Conservation (phyloP, 768 basidiomycete genomes). For the Termitomyces sp. region DNA sequence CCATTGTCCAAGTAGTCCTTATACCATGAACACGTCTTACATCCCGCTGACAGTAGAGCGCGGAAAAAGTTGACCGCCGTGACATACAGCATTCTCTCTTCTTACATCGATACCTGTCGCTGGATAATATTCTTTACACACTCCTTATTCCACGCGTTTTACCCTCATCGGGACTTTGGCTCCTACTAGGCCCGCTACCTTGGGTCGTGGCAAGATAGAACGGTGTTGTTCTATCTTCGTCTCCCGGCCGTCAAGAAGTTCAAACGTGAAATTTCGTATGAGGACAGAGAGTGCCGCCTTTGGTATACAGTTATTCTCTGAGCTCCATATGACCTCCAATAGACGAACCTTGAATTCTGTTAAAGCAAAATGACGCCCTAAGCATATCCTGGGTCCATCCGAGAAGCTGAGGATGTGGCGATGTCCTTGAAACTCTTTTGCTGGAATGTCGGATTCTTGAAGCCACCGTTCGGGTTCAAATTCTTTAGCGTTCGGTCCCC, state of each 20-base stretch:
- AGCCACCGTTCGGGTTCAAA: conserved; percentile 71
- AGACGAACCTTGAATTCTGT: conserved; percentile 37
- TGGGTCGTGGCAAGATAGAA: conserved; percentile 35
- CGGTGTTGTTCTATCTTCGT: conserved; percentile 34
- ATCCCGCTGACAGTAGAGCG: no score
- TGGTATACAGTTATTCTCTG: not conserved
- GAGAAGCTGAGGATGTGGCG: conserved; percentile 49
- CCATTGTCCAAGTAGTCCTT: no score
- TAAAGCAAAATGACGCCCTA: conserved; percentile 47
- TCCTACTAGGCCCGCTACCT: conserved; percentile 30
- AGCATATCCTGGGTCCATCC: conserved; percentile 48
- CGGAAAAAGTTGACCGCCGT: no score
- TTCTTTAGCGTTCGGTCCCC: conserved; percentile 57
- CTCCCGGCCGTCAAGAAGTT: conserved; percentile 34
- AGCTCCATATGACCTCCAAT: not conserved
- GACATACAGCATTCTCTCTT: not conserved
- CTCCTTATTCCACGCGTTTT: conserved; percentile 21
- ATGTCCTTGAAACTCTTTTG: conserved; percentile 44
- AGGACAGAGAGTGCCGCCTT: conserved; percentile 43
- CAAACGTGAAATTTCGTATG: conserved; percentile 38
- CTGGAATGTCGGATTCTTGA: conserved; percentile 22
- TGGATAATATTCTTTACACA: not conserved
- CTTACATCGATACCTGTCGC: no score
- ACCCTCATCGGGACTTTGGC: conserved; percentile 33
- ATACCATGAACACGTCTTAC: no score